These are phyloP conservation scores for Perkinsus chesapeaki DNA, from an alignment of 169 alveolate genomes.

Conservation along the genomic window DNA sequence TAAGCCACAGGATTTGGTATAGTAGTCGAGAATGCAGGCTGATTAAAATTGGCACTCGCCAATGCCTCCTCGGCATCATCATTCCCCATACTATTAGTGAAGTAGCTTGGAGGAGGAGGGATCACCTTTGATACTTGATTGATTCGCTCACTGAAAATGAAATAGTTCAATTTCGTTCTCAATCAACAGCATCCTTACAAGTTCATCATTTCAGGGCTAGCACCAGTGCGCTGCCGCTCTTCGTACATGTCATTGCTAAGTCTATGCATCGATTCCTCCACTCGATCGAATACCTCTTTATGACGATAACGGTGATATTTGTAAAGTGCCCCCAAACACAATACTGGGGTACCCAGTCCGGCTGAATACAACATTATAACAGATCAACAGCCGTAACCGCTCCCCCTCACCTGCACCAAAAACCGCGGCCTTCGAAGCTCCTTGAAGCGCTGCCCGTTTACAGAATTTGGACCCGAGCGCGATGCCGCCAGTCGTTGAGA, in stretches of 20 bases:
- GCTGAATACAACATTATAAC: neutral
- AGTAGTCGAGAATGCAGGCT: neutral
- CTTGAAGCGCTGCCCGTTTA: neutral
- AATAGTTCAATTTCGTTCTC: neutral
- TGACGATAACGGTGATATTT: neutral
- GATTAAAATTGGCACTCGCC: neutral
- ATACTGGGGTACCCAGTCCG: neutral
- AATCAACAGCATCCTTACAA: neutral
- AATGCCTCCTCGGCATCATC: neutral
- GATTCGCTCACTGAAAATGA: neutral
- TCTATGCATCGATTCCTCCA: neutral
- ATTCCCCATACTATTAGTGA: neutral
- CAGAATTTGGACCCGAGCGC: neutral
- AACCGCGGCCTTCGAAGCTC: neutral
- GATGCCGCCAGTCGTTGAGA: neutral
- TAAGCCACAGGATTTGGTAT: neutral
- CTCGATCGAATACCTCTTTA: neutral
- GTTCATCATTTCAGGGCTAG: neutral
- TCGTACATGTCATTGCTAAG: neutral
- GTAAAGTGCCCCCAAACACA: neutral
- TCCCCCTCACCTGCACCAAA: neutral
- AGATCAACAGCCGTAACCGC: neutral
- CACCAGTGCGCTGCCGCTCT: neutral
- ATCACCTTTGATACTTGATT: neutral
- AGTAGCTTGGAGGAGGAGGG: neutral